These are phyloP conservation scores for Scedosporium boydii DNA, from an alignment of 2,329 filamentous ascomycete genomes.

Conservation along the genomic window DNA sequence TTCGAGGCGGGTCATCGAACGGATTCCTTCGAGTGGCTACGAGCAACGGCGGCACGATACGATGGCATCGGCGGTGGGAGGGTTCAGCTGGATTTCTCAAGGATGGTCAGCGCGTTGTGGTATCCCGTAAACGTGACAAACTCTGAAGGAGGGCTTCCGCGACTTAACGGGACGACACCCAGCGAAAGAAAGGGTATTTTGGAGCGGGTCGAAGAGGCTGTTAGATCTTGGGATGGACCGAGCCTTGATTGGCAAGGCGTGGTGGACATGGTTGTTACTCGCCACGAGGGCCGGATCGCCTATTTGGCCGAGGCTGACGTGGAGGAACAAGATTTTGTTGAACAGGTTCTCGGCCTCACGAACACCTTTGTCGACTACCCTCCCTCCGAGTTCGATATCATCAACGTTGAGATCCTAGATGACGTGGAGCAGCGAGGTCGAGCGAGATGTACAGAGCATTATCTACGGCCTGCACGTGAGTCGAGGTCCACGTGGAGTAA, in stretches of 20 bases:
- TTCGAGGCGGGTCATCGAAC: constrained; percentile 16
- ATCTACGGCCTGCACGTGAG: constrained; percentile 22
- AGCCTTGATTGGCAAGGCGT: constrained; percentile 56
- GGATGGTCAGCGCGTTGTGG: constrained; percentile 41
- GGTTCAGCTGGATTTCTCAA: constrained; percentile 35
- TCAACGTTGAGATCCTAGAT: constrained; percentile 10
- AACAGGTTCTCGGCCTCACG: constrained; percentile 28
- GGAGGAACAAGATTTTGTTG: constrained; percentile 19
- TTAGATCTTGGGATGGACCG: constrained; percentile 28
- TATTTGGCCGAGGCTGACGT: constrained; percentile 23
- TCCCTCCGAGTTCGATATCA: neutral
- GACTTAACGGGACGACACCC: constrained; percentile 18
- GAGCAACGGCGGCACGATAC: constrained; percentile 34
- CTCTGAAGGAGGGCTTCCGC: constrained; percentile 23
- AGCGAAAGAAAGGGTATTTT: constrained; percentile 26
- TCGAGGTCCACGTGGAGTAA: constrained; percentile 20
- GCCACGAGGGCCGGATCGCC: constrained; percentile 48
- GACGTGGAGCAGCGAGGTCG: constrained; percentile 27
- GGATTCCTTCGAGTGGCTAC: constrained; percentile 26
- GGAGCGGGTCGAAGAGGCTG: neutral
- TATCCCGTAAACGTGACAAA: constrained; percentile 41
- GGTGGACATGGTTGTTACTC: constrained; percentile 53
- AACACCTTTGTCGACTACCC: neutral
- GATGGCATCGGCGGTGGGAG: constrained; percentile 32
- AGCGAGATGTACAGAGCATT: constrained; percentile 37